phyloP scores from a whole-genome alignment of 805 yeast genomes.

The Yarrowia divulgata region DNA sequence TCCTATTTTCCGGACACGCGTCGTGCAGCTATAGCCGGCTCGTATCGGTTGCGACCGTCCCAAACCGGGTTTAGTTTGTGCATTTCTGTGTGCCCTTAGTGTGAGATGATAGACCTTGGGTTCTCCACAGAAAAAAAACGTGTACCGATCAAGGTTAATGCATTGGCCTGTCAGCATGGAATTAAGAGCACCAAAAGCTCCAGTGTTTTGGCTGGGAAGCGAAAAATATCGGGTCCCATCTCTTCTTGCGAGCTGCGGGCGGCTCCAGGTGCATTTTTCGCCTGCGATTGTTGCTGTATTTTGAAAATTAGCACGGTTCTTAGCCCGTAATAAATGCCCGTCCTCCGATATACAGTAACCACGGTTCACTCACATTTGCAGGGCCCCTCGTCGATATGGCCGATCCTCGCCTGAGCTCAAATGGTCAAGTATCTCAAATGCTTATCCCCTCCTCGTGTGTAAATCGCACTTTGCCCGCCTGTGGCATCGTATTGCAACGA shows the following conservation, averaged over 20 bases:
- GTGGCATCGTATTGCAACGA: too few species aligned
- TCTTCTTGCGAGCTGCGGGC: conserved; percentile 3
- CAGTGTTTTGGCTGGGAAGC: background rate
- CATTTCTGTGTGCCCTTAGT: background rate
- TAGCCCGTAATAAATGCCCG: conserved; percentile 14
- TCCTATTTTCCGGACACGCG: background rate
- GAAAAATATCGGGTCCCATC: conserved; percentile 3
- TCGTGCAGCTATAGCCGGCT: background rate
- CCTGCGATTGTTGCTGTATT: background rate
- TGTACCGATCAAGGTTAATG: conserved; percentile 20
- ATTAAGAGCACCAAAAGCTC: conserved; percentile 1
- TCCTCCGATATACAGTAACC: too few species aligned
- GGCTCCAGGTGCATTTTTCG: background rate
- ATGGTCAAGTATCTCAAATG: too few species aligned
- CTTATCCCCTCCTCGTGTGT: too few species aligned
- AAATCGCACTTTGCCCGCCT: too few species aligned
- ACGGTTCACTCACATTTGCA: too few species aligned
- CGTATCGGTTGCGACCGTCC: background rate
- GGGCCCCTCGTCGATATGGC: too few species aligned
- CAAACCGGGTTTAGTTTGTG: background rate
- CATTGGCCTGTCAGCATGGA: conserved; percentile 19
- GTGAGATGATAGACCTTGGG: background rate
- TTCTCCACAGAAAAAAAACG: conserved; percentile 25
- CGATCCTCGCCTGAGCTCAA: too few species aligned
- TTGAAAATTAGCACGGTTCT: conserved; percentile 2